phyloP scores from a whole-genome alignment of 129 eudicot species.

The Flaveria robusta region DNA sequence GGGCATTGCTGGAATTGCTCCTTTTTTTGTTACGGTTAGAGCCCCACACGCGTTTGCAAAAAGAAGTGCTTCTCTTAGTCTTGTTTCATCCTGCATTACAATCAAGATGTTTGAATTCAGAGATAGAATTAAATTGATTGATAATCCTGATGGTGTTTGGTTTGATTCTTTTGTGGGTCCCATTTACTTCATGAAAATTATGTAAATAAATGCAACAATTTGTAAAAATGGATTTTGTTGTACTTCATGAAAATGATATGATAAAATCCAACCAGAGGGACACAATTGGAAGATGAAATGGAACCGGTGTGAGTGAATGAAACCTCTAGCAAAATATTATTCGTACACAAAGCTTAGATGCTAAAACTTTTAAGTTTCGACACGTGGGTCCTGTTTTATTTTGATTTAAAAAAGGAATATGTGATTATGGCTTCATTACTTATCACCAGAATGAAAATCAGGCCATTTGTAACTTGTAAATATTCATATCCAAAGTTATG shows the following conservation, averaged over 20 bases:
- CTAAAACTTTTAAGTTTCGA: neutral
- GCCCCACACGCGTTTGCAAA: slow-evolving; percentile 96
- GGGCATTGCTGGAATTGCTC: slow-evolving; percentile 92
- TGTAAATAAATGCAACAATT: neutral
- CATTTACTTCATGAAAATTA: neutral
- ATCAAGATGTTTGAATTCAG: neutral
- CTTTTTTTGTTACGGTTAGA: slow-evolving; percentile 68
- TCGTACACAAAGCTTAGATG: neutral
- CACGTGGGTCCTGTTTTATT: neutral
- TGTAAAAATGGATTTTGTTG: neutral
- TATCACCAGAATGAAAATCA: neutral
- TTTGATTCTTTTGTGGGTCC: slow-evolving; percentile 14
- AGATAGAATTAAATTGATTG: neutral
- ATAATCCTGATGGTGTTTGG: neutral
- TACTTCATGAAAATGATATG: neutral
- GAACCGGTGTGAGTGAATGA: neutral
- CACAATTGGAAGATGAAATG: neutral
- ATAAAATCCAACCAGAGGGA: neutral
- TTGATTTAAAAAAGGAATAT: neutral
- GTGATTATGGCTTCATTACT: slow-evolving; percentile 11
- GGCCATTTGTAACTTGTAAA: neutral
- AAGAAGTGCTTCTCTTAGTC: slow-evolving; percentile 67
- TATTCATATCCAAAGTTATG: neutral
- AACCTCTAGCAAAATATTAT: neutral
- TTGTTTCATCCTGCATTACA: slow-evolving; percentile 65